Percentiles rank a stretch among this genome's conserved stretches.
Conservation (phyloP, 140 eudicot species). For the Bidens hawaiensis region DNA sequence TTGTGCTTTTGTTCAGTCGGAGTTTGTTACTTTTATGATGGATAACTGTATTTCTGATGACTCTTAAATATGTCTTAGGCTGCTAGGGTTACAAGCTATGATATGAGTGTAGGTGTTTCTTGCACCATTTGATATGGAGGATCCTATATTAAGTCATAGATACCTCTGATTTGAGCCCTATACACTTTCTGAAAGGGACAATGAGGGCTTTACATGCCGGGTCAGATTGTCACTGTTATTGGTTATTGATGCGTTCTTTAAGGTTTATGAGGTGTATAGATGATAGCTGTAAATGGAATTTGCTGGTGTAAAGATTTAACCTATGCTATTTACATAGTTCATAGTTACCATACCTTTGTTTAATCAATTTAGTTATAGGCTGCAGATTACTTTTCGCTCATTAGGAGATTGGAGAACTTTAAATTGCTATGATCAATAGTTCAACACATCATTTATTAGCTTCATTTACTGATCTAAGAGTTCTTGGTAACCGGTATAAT, state of each 20-base stretch:
- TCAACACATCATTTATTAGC: no score
- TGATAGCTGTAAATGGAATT: background rate
- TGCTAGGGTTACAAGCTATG: constrained; percentile 7
- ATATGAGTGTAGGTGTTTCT: background rate
- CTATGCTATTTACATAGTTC: background rate
- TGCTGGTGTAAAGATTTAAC: background rate
- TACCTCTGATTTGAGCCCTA: background rate
- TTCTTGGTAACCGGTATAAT: constrained; percentile 2
- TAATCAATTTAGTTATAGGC: constrained; percentile 4
- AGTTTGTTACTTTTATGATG: constrained; percentile 7
- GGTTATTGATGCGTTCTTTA: background rate
- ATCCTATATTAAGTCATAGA: background rate
- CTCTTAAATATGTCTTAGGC: background rate
- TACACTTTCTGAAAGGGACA: background rate
- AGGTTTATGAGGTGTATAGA: background rate
- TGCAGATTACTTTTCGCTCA: constrained; percentile 9
- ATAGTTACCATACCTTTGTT: background rate
- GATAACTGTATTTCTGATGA: constrained; percentile 1
- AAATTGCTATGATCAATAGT: no score
- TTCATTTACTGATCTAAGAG: constrained; percentile 11
- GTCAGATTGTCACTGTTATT: background rate
- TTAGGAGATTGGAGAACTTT: constrained; percentile 9
- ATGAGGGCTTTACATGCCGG: background rate
- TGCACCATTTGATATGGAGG: background rate
- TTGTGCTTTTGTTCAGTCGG: background rate